Evolutionary conservation across 306 rosid genomes (phyloP).

Genomic region (Prunus mume): DNA sequence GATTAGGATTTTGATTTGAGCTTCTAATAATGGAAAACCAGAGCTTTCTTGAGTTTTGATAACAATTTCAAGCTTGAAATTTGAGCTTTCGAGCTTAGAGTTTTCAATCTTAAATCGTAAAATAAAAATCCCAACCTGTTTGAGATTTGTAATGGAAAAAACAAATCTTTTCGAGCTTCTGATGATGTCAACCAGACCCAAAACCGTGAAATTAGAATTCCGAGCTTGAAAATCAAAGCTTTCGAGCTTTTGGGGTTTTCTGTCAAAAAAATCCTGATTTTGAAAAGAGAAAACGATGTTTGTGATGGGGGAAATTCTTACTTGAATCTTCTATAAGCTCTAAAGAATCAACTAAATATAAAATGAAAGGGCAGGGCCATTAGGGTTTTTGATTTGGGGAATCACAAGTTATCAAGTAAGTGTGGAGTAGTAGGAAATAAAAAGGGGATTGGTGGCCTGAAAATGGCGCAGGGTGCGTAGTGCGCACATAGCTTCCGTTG

Average conservation of each 20-base stretch:
- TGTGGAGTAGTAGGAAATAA: neutral
- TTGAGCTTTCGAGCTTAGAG: neutral
- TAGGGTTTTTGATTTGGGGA: conserved; percentile 14
- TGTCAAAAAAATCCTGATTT: neutral
- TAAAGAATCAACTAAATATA: neutral
- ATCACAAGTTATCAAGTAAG: neutral
- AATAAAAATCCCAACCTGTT: neutral
- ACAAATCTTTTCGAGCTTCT: too few species aligned
- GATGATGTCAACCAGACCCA: neutral
- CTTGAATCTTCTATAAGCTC: neutral
- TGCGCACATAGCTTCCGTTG: conserved; percentile 6
- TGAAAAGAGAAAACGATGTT: neutral
- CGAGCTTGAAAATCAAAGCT: neutral
- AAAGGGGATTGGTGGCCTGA: neutral
- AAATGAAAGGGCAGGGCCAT: neutral
- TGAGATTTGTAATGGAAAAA: too few species aligned
- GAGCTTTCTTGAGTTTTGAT: neutral
- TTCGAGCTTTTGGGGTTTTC: neutral
- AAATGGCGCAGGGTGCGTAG: conserved; percentile 12
- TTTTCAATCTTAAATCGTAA: neutral
- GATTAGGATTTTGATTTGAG: neutral
- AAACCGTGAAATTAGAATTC: neutral
- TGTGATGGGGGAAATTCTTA: neutral
- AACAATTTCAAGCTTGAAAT: neutral
- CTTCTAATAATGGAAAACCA: neutral